These are phyloP conservation scores for Chlamydomonas sp. DNA, from an alignment of 139 green algal species.

Conservation along the genomic window DNA sequence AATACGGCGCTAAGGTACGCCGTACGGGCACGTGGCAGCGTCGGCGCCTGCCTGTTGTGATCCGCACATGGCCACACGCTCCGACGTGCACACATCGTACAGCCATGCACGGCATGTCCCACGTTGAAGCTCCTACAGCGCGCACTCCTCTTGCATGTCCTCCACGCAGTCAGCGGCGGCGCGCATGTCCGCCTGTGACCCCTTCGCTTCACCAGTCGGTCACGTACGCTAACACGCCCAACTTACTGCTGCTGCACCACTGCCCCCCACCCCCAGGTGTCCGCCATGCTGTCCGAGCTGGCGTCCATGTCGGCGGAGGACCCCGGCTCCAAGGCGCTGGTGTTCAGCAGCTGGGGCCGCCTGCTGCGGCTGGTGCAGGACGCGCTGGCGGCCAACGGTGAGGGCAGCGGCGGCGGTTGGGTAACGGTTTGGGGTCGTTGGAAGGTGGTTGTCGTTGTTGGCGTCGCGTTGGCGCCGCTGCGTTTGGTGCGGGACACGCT, in stretches of 20 bases:
- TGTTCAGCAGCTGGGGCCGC: conserved; percentile 56
- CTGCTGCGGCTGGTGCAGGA: conserved; percentile 64
- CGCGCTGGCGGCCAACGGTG: conserved; percentile 51
- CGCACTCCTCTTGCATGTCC: no score
- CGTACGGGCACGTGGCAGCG: not conserved
- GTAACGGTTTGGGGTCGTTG: not conserved
- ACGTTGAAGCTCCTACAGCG: no score
- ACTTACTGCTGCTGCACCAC: not conserved
- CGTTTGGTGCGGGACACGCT: no score
- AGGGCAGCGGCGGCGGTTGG: not conserved
- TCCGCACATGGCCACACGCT: no score
- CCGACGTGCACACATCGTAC: no score
- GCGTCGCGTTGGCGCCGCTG: no score
- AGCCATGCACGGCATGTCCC: no score
- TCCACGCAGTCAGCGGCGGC: no score
- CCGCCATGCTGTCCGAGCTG: conserved; percentile 60
- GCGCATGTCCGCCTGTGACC: no score
- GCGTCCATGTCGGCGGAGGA: conserved; percentile 47
- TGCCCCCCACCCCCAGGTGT: conserved; percentile 39
- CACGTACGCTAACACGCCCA: not conserved
- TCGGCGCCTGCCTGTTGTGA: no score
- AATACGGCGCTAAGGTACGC: conserved; percentile 70
- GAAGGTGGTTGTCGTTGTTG: not conserved
- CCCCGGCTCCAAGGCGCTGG: conserved; percentile 28
- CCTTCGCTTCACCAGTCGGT: not conserved